A percentile compares a stretch with the other conserved stretches of the same genome.
Conservation (phyloP, 352 stramenopile genomes). For the Phytopythium aichiense region DNA sequence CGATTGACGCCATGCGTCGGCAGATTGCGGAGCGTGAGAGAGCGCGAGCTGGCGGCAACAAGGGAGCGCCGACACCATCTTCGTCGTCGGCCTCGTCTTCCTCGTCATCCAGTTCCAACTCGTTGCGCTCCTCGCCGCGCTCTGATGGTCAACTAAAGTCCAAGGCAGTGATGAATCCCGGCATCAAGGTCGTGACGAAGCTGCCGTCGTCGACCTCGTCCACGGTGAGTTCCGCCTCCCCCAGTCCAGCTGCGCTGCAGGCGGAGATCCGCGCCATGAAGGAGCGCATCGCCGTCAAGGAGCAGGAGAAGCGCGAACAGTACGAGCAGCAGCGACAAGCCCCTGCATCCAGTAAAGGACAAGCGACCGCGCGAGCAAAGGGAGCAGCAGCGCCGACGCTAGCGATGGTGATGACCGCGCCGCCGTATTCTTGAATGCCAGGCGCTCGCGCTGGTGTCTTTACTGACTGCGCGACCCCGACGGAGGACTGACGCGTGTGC, state of each 20-base stretch:
- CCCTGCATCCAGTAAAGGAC: neutral
- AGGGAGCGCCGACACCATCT: neutral
- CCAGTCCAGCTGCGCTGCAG: constrained; percentile 8
- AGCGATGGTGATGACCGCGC: constrained; percentile 3
- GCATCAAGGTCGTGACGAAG: neutral
- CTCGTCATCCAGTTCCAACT: constrained; percentile 9
- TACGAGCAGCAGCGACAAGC: neutral
- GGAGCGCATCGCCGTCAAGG: constrained; percentile 24
- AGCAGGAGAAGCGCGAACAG: constrained; percentile 14
- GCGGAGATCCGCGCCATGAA: constrained; percentile 25
- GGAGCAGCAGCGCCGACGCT: neutral
- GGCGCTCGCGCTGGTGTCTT: neutral
- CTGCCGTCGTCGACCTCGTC: neutral
- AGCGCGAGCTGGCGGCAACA: constrained; percentile 3
- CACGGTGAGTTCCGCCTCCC: neutral
- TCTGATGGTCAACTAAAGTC: neutral
- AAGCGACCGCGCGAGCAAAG: neutral
- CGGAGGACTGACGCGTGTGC: constrained; percentile 4
- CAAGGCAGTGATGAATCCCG: neutral
- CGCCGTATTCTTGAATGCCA: constrained; percentile 1
- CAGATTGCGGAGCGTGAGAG: constrained; percentile 57
- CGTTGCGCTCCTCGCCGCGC: neutral
- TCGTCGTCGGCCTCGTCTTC: constrained; percentile 9
- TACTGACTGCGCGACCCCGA: neutral
- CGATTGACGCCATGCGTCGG: constrained; percentile 50